These are phyloP conservation scores for Sporothrix inflata DNA, from an alignment of 2,329 filamentous ascomycete species.

Conservation along the genomic window DNA sequence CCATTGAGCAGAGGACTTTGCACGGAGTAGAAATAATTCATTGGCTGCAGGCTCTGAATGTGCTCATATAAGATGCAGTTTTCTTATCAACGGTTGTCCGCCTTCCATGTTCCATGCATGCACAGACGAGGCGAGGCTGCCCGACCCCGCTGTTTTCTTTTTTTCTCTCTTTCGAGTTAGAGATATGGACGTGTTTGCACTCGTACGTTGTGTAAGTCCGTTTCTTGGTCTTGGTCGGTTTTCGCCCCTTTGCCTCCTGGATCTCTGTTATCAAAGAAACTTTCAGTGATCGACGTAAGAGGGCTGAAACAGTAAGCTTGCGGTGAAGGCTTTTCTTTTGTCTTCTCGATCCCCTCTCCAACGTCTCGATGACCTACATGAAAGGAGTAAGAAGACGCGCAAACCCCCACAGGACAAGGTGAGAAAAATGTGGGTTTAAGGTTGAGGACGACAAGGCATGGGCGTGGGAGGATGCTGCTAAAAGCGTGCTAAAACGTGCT, in stretches of 20 bases:
- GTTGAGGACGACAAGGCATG: too few relatives aligned
- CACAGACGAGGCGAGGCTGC: conserved; percentile 10
- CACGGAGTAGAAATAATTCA: too few relatives aligned
- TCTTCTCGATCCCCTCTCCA: not conserved
- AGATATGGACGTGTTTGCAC: not conserved
- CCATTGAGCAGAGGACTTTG: too few relatives aligned
- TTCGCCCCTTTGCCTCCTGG: not conserved
- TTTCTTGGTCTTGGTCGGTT: not conserved
- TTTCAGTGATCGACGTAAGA: conserved; percentile 14
- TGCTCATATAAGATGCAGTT: not conserved
- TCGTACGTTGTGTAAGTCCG: not conserved
- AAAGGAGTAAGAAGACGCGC: conserved; percentile 13
- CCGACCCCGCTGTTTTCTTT: not conserved
- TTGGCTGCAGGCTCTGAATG: not conserved
- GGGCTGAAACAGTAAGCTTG: not conserved
- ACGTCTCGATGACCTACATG: not conserved
- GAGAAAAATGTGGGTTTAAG: not conserved
- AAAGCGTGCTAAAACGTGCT: not conserved
- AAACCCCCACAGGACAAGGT: conserved; percentile 6
- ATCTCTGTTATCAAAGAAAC: conserved; percentile 8
- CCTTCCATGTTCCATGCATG: not conserved
- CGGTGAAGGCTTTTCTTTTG: not conserved
- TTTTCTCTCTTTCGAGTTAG: too few relatives aligned
- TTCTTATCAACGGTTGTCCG: conserved; percentile 2
- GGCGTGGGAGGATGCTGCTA: not conserved